phyloP scores from a whole-genome alignment of 116 monocot genomes.

The Iris pallida region DNA sequence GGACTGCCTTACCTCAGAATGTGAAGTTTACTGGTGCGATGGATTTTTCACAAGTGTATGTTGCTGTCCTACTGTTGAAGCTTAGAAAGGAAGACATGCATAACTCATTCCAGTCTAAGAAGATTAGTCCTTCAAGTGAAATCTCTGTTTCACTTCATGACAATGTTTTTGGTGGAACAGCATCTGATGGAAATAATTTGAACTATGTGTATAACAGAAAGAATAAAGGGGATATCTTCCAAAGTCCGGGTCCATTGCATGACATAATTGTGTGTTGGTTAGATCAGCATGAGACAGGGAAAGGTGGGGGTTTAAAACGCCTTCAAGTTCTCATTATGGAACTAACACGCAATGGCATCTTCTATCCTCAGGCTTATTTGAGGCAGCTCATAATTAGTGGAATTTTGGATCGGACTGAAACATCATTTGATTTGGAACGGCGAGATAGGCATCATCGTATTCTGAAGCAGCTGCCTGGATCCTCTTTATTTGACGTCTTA shows the following conservation, averaged over 20 bases:
- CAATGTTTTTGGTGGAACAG: slow-evolving; percentile 23
- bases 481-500: slow-evolving; percentile 66
- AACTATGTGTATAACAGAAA: slow-evolving; percentile 29
- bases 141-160: slow-evolving; percentile 32
- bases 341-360: slow-evolving; percentile 75
- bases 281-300: slow-evolving; percentile 80
- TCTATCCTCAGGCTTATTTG: slow-evolving; percentile 85
- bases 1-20: slow-evolving; percentile 35
- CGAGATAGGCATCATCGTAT: slow-evolving; percentile 68
- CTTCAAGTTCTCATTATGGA: slow-evolving; percentile 76
- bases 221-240: slow-evolving; percentile 36
- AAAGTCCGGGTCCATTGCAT: slow-evolving; percentile 88
- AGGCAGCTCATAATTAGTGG: slow-evolving; percentile 95
- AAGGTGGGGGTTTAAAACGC: slow-evolving; percentile 50
- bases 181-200: slow-evolving; percentile 20
- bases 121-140: slow-evolving; percentile 8
- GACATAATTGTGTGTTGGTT: slow-evolving; percentile 96
- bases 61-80: slow-evolving; percentile 76
- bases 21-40: slow-evolving; percentile 66
- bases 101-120: slow-evolving; percentile 20
- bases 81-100: slow-evolving; percentile 58
- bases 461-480: slow-evolving; percentile 82
- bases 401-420: slow-evolving; percentile 69
- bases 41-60: slow-evolving; percentile 78
- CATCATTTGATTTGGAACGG: slow-evolving; percentile 43